Base-by-base conservation (phyloP, 768 basidiomycete species). In the Lactarius psammicola region DNA sequence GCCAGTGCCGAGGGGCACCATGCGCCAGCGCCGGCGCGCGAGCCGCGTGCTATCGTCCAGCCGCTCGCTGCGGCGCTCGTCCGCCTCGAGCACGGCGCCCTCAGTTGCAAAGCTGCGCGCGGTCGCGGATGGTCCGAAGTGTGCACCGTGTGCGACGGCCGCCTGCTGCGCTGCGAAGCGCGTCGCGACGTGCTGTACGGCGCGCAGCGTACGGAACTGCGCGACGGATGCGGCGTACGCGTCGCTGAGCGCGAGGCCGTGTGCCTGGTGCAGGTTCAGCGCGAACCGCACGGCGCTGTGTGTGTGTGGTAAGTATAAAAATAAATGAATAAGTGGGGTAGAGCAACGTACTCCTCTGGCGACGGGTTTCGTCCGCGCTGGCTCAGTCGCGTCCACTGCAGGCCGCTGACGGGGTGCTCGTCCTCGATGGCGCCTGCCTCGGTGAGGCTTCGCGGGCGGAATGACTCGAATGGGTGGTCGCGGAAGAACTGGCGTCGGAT, bases 391-490 rank as follows among this genome's bases (percentile, higher is more conserved):
- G 81, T 87, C 97, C 97, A 99, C 26, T 79, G 77, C 56, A 72
- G 69, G 0, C 89, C 94, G 38, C 73, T 76, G 2, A 90, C 72
- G 18, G 82, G 80, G 71, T 89, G 85, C 51, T 83, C 79, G 23
- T 80, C 77, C 72, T 83, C 80, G 58, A 92, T 80, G 20, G 74
- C 75, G 23, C 79, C 85, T 18, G 81, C 81, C 77, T 99, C 97
- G 0, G 92, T 85, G 59, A 99, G 75, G 13, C 84, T 87, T 10
- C 81, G 80, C 2, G 94, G 87, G 51, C 95, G 82, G 76, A 95
- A 91, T 2, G 94, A 89, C 78, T 99, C 95, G 73, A 97, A 97
- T 8, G 97, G 95, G 75, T 97, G 95, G 79, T 99, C 97, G 49
- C 81, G 80, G 80, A 95, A 98, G 81, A 99, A 98, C 75, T 92